phyloP scores from a whole-genome alignment of 306 rosid species.

The Medicago truncatula region MtrunA17r5.0-ANR NC_053045.1:62215001-62215500 shows the following conservation, averaged over 20 bases:
- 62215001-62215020: conserved; percentile 17
- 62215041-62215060: conserved; percentile 44
- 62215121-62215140: conserved; percentile 63
- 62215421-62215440: background rate
- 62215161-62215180: conserved; percentile 63
- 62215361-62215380: background rate
- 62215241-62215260: conserved; percentile 54
- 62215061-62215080: conserved; percentile 67
- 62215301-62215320: conserved; percentile 55
- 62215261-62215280: background rate
- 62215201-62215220: conserved; percentile 68
- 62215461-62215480: background rate
- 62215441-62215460: background rate
- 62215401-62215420: background rate
- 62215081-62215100: conserved; percentile 86
- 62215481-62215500: background rate
- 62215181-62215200: conserved; percentile 87
- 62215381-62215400: background rate
- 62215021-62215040: conserved; percentile 45
- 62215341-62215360: conserved; percentile 49
- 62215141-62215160: conserved; percentile 75
- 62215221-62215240: conserved; percentile 56
- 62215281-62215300: conserved; percentile 57
- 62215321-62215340: conserved; percentile 91
- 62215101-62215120: conserved; percentile 71